These are phyloP conservation scores for Xylaria sp. DNA, from an alignment of 2,329 filamentous ascomycete species.

Conservation along the genomic window DNA sequence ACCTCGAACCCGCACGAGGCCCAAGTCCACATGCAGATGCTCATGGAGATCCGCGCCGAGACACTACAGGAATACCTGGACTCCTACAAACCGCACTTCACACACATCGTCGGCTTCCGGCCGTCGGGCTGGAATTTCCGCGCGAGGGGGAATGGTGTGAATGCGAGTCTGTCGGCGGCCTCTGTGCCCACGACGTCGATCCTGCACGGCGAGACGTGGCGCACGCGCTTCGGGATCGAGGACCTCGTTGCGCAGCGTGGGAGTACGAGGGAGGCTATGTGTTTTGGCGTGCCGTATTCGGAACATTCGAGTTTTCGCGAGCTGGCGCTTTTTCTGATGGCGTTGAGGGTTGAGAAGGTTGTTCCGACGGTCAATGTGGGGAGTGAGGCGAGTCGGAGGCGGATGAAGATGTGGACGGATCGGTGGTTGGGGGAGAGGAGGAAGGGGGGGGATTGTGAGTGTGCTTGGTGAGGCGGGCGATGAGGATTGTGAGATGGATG, in stretches of 20 bases:
- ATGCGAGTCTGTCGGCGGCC: constrained; percentile 44
- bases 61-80: constrained; percentile 86
- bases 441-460: constrained; percentile 48
- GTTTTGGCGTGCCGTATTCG: constrained; percentile 90
- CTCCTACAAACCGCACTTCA: constrained; percentile 74
- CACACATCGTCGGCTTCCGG: constrained; percentile 81
- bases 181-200: constrained; percentile 46
- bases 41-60: constrained; percentile 89
- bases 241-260: constrained; percentile 80
- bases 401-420: constrained; percentile 62
- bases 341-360: constrained; percentile 78
- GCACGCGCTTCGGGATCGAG: constrained; percentile 61
- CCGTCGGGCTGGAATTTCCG: constrained; percentile 94
- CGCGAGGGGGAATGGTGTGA: too few relatives aligned
- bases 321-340: constrained; percentile 87
- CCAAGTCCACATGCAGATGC: constrained; percentile 95
- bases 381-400: constrained; percentile 49
- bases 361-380: constrained; percentile 88
- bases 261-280: constrained; percentile 74
- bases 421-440: constrained; percentile 56
- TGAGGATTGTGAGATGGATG: constrained; percentile 37
- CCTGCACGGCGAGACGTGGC: constrained; percentile 63
- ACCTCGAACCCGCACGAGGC: constrained; percentile 77
- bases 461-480: constrained; percentile 37
- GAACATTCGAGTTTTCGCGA: constrained; percentile 96